These are phyloP conservation scores for Tetradesmus obliquus DNA, from an alignment of 139 green algal species.

Conservation along the genomic window DNA sequence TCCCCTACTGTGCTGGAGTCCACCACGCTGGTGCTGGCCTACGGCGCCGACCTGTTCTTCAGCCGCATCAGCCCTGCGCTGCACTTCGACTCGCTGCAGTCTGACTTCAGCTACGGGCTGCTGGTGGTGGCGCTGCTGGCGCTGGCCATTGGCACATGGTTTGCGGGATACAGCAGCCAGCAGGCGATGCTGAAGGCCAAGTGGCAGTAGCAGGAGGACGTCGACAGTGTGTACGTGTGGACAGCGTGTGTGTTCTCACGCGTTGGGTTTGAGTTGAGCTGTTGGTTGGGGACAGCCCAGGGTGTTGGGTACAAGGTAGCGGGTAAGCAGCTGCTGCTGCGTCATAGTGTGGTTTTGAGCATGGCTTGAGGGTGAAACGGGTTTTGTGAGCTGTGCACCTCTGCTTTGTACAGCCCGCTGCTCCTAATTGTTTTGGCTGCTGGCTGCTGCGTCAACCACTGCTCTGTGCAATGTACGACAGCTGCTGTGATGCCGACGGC, in stretches of 20 bases:
- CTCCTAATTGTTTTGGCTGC: no score
- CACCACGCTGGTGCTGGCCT: slow-evolving; percentile 80
- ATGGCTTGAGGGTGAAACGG: no score
- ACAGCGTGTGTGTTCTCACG: background rate
- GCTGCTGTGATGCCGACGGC: no score
- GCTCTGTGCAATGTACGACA: no score
- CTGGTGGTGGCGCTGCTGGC: slow-evolving; percentile 83
- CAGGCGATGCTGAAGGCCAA: slow-evolving; percentile 66
- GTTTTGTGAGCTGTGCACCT: background rate
- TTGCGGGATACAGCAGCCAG: slow-evolving; percentile 56
- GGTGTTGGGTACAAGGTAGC: background rate
- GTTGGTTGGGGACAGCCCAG: background rate
- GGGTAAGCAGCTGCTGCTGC: background rate
- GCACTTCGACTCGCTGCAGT: slow-evolving; percentile 89
- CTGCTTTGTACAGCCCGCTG: background rate
- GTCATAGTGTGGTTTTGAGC: background rate
- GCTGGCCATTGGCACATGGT: slow-evolving; percentile 63
- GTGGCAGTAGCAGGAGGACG: slow-evolving; percentile 69
- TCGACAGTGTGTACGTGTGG: no score
- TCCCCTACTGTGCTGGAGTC: slow-evolving; percentile 85
- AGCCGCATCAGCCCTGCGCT: slow-evolving; percentile 81
- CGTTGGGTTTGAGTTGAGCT: background rate
- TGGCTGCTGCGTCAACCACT: no score
- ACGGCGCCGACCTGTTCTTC: slow-evolving; percentile 86
- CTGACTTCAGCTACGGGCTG: slow-evolving; percentile 94